Conservation (phyloP, 176 grass and related monocot species). For the Oryza glumipatula region DNA sequence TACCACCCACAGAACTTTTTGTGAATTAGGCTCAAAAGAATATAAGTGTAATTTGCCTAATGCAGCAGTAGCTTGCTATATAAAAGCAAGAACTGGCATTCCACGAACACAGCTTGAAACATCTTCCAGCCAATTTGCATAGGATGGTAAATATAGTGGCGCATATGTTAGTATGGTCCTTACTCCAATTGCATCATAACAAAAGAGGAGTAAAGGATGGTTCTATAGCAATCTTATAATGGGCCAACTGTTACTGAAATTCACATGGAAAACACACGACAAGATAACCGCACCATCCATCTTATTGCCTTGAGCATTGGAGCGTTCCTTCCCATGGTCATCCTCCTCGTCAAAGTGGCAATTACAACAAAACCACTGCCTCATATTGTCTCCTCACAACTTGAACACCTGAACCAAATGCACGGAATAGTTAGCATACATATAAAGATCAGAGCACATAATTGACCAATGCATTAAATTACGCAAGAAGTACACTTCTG, state of each 20-base stretch:
- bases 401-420: conserved; percentile 41
- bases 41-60: not conserved
- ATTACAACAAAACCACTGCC: conserved; percentile 56
- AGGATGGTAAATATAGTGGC: not conserved
- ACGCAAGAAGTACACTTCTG: not conserved
- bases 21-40: conserved; percentile 25
- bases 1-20: not conserved
- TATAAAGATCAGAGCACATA: conserved; percentile 21
- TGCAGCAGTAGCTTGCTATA: conserved; percentile 7
- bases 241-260: not conserved
- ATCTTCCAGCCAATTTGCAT: conserved; percentile 15
- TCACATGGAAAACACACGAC: not conserved
- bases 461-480: not conserved
- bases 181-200: not conserved
- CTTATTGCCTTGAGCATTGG: conserved; percentile 53
- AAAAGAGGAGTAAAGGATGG: not conserved
- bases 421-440: conserved; percentile 29
- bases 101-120: conserved; percentile 1
- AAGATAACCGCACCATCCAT: conserved; percentile 24
- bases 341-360: conserved; percentile 10
- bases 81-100: not conserved
- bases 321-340: conserved; percentile 20
- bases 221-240: not conserved
- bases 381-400: conserved; percentile 44
- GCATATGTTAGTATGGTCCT: not conserved